Percentiles rank a stretch among this genome's conserved stretches.
These are phyloP conservation scores for Claviceps maximensis DNA, from an alignment of 2,329 filamentous ascomycete species.

Conservation along the genomic window DNA sequence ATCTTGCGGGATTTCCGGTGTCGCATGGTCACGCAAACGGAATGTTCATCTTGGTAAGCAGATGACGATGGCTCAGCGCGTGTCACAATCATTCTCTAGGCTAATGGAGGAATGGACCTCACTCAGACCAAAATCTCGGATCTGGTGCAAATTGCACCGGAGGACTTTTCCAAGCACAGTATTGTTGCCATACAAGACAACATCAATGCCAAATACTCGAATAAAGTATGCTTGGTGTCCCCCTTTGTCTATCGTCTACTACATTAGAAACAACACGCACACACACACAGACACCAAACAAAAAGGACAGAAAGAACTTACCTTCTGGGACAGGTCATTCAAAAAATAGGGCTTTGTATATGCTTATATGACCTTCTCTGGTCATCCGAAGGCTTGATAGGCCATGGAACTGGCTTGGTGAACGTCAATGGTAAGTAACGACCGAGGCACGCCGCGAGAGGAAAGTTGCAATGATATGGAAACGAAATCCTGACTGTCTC, in stretches of 20 bases:
- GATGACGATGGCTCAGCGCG: not conserved
- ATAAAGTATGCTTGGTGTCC: slow-evolving; percentile 46
- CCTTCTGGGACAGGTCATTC: slow-evolving; percentile 50
- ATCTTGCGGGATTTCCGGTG: not conserved
- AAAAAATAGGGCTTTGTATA: slow-evolving; percentile 87
- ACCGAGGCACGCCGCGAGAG: not conserved
- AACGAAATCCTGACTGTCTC: not conserved
- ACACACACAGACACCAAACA: not conserved
- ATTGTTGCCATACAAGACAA: slow-evolving; percentile 84
- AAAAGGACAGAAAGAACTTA: not conserved
- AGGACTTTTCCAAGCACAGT: slow-evolving; percentile 76
- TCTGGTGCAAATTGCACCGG: slow-evolving; percentile 80
- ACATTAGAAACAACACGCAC: no score
- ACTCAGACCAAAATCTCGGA: slow-evolving; percentile 80
- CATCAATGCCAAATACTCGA: slow-evolving; percentile 93
- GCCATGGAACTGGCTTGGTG: slow-evolving; percentile 80
- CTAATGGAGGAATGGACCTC: not conserved
- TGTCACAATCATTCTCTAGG: not conserved
- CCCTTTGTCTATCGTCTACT: not conserved
- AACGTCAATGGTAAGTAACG: slow-evolving; percentile 68
- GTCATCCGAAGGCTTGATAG: slow-evolving; percentile 85
- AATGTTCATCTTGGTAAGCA: slow-evolving; percentile 39
- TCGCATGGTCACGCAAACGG: not conserved
- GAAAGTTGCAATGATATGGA: no score
- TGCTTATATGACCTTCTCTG: slow-evolving; percentile 84